These are phyloP conservation scores for Parietaria judaica DNA, from an alignment of 306 rosid genomes.

Conservation along the genomic window DNA sequence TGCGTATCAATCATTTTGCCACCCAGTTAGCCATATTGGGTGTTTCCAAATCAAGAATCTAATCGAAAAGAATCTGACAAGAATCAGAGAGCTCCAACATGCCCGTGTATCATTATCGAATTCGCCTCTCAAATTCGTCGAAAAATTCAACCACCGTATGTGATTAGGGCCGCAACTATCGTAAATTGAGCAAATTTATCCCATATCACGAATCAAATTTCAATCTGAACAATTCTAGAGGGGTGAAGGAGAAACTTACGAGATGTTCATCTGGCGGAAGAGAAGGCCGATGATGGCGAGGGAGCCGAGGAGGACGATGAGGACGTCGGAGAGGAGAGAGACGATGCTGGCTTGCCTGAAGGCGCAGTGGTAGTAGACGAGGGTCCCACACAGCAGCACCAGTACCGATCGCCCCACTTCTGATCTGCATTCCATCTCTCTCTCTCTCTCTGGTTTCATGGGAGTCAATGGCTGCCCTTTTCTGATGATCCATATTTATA, in stretches of 20 bases:
- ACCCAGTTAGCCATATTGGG: not conserved
- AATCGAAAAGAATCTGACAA: too few species aligned
- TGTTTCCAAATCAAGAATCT: not conserved
- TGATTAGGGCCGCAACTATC: too few species aligned
- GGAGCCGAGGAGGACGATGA: constrained; percentile 88
- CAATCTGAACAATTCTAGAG: too few species aligned
- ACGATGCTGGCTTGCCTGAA: constrained; percentile 53
- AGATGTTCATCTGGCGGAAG: constrained; percentile 72
- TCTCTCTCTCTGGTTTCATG: not conserved
- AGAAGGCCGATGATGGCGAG: constrained; percentile 96
- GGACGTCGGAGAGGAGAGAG: constrained; percentile 75
- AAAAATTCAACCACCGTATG: too few species aligned
- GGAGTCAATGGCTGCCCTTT: too few species aligned
- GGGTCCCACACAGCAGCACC: constrained; percentile 45
- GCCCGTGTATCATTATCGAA: too few species aligned
- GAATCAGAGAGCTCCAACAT: too few species aligned
- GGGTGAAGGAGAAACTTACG: constrained; percentile 15
- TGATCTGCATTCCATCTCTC: constrained; percentile 24
- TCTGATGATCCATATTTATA: too few species aligned
- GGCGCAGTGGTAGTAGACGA: constrained; percentile 86
- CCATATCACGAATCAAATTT: too few species aligned
- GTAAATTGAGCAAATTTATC: too few species aligned
- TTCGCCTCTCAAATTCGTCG: too few species aligned
- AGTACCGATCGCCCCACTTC: constrained; percentile 45
- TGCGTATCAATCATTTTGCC: constrained; percentile 10